Percentiles rank a stretch among this genome's conserved stretches.
phyloP scores from a whole-genome alignment of 768 basidiomycete genomes.

The Krasilnikovozyma curviuscula region DNA sequence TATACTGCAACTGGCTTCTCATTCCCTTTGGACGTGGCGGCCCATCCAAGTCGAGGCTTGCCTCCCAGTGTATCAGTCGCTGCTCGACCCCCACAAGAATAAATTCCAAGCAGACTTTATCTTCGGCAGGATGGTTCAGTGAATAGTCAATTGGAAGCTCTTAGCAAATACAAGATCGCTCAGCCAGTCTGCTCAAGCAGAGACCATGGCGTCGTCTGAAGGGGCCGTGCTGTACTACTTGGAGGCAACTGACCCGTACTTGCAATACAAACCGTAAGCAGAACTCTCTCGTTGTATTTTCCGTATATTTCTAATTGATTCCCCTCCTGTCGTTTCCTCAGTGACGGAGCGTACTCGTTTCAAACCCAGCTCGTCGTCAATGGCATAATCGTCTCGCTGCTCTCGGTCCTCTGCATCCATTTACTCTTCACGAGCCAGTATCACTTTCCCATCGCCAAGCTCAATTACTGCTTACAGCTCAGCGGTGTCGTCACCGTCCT shows the following conservation, averaged over 20 bases:
- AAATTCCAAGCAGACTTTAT: too few species aligned
- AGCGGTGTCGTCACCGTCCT: constrained; percentile 64
- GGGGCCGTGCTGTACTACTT: too few species aligned
- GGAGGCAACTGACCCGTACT: constrained; percentile 1
- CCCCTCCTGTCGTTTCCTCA: background rate
- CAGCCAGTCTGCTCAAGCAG: too few species aligned
- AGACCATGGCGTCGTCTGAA: too few species aligned
- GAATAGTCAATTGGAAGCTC: too few species aligned
- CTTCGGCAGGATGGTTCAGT: too few species aligned
- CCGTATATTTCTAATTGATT: background rate
- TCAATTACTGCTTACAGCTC: constrained; percentile 80
- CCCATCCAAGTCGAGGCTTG: too few species aligned
- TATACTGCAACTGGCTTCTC: too few species aligned
- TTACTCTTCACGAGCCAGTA: constrained; percentile 89
- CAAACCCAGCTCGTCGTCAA: constrained; percentile 76
- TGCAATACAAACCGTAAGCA: constrained; percentile 1
- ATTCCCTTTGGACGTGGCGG: too few species aligned
- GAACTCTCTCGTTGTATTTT: background rate
- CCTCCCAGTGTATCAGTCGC: too few species aligned
- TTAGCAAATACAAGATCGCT: too few species aligned
- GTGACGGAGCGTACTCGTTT: constrained; percentile 58
- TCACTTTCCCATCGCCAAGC: constrained; percentile 79
- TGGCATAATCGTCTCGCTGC: constrained; percentile 66
- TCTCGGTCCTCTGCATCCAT: constrained; percentile 69
- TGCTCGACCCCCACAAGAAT: too few species aligned